Evolutionary conservation across 2,329 filamentous ascomycete species (phyloP), one percentile per base, ranked within the genome.

Genomic region (Tolypocladium album): DNA sequence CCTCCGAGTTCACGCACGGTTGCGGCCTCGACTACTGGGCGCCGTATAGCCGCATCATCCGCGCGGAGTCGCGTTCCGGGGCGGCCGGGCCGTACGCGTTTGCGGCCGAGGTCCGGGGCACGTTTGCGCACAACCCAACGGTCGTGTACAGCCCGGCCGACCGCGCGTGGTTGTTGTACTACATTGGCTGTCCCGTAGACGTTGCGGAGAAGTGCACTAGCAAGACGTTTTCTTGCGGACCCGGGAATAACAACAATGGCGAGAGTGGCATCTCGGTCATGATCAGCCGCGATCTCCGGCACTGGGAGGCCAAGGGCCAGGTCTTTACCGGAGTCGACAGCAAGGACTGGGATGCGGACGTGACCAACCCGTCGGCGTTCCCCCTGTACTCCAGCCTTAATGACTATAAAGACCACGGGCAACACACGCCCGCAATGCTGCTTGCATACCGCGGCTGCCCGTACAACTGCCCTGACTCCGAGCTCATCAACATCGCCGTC

Each of bases 1-100:
- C 71, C 72, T 1, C 77, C 0, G 76, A 80, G 56, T 79, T 81
- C 60, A 68, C 71, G 0, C 70, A 75, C 57, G 76, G 75, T 8
- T 81, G 78, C 58, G 78, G 78, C 0, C 69, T 81, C 1, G 67
- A 67, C 7, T 77, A 75, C n/a, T 81, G 79, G 78, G 70, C 45
- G 45, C 45, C 45, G 45, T 50, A 50, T 15, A 50, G 45, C 45
- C 45, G 45, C 45, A 50, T 50, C 24, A 11, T 50, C 24, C 45
- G 78, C 20, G 78, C 78, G 1, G 78, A 79, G 61, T 79, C 77
- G 0, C 65, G 66, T 2, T 71, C 45, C 6, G 45, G 45, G 45
- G 5, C 45, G 13, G 45, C 45, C 8, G 45, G 45, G 24, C 45
- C 45, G 45, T 50, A 50, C 15, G 8, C 15, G 5, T 50, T 50